Base-by-base conservation (phyloP, 2,329 filamentous ascomycete species). In the Colletotrichum destructivum region DNA sequence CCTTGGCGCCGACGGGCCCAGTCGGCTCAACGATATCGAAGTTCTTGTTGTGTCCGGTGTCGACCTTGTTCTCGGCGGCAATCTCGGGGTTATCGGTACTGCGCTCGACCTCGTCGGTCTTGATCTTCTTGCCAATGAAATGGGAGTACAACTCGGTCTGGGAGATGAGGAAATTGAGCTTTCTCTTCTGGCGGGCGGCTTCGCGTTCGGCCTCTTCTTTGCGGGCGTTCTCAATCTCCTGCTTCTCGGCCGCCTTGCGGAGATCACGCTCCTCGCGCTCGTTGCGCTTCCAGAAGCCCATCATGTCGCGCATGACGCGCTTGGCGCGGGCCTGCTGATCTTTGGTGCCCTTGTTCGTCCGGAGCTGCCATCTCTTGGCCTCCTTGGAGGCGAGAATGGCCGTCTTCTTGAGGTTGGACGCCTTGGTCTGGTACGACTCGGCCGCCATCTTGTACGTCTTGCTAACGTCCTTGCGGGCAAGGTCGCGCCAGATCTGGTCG, bases 101-200 rank as follows among this genome's bases (percentile, higher is more conserved):
- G 71, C 93, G 89, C 83, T 99, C 95, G 59, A 98, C 94, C 79
- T 98, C 95, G 76, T 96, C 93, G 1, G 96, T 98, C 85, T 98
- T 98, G 84, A 98, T 97, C 87, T 99, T 99, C 86, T 98, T 97
- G 81, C 96, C 96, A 77, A 99, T 98, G 83, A 99, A 99, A 87
- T 99, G 96, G 52, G 96, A 98, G 86, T 99, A 99, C 62, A 99
- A 88, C 81, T 99, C 96, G 0, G 96, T 99, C 84, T 99, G 96
- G 1, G 96, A 98, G 82, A 99, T 99, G 74, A 99, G 89, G 88
- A 99, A 99, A 84, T 99, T 98, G 81, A 99, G 93, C 86, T 99
- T 99, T 78, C 96, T 92, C 89, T 97, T 98, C 85, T 99, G 96
- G 75, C 96, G 91, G 77, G 97, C 97, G 18, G 96, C 95, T 88